phyloP scores from a whole-genome alignment of 2,329 filamentous ascomycete genomes.

The Dactylellina leptospora region DNA sequence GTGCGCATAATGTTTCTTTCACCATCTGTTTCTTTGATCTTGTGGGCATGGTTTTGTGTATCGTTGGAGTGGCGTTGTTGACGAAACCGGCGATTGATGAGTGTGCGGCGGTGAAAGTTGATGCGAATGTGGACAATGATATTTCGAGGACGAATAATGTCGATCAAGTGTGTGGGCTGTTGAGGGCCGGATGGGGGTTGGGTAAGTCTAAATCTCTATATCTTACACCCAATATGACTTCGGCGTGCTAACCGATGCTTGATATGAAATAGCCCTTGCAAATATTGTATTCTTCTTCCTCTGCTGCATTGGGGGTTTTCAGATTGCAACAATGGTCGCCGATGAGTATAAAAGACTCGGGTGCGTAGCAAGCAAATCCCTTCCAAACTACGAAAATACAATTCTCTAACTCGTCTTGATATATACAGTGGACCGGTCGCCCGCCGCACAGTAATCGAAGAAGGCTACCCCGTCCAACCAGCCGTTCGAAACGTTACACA shows the following conservation, averaged over 20 bases:
- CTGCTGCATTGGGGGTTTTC: conserved; percentile 10
- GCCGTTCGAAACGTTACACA: conserved; percentile 44
- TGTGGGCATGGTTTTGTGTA: conserved; percentile 42
- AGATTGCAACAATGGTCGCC: conserved; percentile 40
- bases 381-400: background rate
- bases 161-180: conserved; percentile 21
- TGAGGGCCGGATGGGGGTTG: conserved; percentile 46
- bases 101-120: conserved; percentile 36
- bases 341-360: conserved; percentile 42
- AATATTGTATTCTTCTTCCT: conserved; percentile 50
- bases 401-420: conserved; percentile 1
- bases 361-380: conserved; percentile 10
- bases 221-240: background rate
- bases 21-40: conserved; percentile 45
- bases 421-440: conserved; percentile 39
- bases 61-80: conserved; percentile 43
- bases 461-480: conserved; percentile 41
- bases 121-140: conserved; percentile 17
- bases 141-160: conserved; percentile 15
- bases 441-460: conserved; percentile 48
- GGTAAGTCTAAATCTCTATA: conserved; percentile 17
- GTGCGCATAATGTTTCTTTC: conserved; percentile 42
- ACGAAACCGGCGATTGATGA: conserved; percentile 42
- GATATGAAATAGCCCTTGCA: conserved; percentile 19
- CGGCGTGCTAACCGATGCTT: background rate